Evolutionary conservation across 495 filamentous ascomycete genomes (phyloP), one percentile per base, ranked within the genome.

Genomic region (Penicilliopsis zonata): DNA sequence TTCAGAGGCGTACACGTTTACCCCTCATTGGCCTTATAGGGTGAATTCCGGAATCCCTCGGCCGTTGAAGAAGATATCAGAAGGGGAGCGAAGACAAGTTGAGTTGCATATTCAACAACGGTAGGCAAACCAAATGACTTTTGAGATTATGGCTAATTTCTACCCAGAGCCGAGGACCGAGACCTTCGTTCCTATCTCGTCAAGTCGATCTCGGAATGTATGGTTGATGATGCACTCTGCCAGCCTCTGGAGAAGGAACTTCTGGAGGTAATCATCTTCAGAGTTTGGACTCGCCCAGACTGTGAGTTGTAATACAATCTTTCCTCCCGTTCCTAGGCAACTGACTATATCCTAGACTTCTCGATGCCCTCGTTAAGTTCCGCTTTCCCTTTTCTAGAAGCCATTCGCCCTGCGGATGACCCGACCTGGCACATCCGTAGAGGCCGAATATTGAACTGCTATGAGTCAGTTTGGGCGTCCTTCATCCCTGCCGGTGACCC

Each of bases 1-100:
- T 19, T 46, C 42, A 20, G 18, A 22, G 18, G 28, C 42, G 3
- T 46, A 46, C 28, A 41, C 33, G 5, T 30, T 42, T 25, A 27
- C 18, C 14, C 19, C 23, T 18, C n/a, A 15, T 15, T 28, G 27
- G 35, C 40, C 35, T 9, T 31, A 16, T 22, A 24, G 22, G 22
- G n/a, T 24, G n/a, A 24, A 24, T 24, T 24, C 22, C 22, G 22
- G 22, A 7, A 24, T 7, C 6, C 22, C 22, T 24, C 22, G 22
- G 22, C 22, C 22, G 7, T 24, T 24, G 22, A 24, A 24, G n/a
- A 6, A n/a, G 7, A 24, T 24, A 24, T 24, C 22, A 24, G n/a
- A 24, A n/a, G 22, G 22, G 6, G 22, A 24, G n/a, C n/a, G 22
- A 7, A n/a, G n/a, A n/a, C 22, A n/a, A 7, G 22, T n/a, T 24